These are phyloP conservation scores for Heimioporus sp. DNA, from an alignment of 768 basidiomycete genomes.

Conservation along the genomic window DNA sequence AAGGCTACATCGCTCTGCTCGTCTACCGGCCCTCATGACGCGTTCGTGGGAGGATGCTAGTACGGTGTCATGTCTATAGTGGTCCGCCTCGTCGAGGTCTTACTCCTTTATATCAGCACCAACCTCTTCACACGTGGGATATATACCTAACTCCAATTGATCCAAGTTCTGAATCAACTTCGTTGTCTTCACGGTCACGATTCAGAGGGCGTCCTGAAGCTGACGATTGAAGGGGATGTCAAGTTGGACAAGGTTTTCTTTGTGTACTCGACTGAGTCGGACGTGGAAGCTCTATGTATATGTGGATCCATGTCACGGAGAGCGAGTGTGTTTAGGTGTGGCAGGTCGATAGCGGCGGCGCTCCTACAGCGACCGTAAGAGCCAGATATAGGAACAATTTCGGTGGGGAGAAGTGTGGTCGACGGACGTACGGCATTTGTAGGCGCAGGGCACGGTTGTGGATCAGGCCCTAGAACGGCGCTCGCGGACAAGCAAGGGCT, in stretches of 20 bases:
- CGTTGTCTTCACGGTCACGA: conserved; percentile 90
- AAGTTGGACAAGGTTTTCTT: conserved; percentile 75
- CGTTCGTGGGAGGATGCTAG: conserved; percentile 83
- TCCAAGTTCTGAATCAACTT: conserved; percentile 88
- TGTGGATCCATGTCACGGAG: conserved; percentile 63
- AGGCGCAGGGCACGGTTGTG: conserved; percentile 83
- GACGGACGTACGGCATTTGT: conserved; percentile 74
- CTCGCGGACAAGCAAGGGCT: conserved; percentile 50
- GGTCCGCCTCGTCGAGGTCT: conserved; percentile 86
- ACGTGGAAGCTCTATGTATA: conserved; percentile 66
- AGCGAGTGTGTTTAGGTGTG: conserved; percentile 90
- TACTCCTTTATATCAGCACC: conserved; percentile 89
- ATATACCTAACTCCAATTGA: conserved; percentile 86
- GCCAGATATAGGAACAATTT: conserved; percentile 62
- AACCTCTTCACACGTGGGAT: conserved; percentile 74
- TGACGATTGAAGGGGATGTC: conserved; percentile 64
- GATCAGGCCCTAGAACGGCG: conserved; percentile 90
- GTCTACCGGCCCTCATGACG: conserved; percentile 67
- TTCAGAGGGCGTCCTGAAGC: conserved; percentile 69
- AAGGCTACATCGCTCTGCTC: conserved; percentile 58
- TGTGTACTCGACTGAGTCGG: conserved; percentile 78
- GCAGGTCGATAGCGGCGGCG: conserved; percentile 88
- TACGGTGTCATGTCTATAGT: conserved; percentile 78
- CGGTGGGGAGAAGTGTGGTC: conserved; percentile 52
- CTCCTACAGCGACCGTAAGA: conserved; percentile 90